Evolutionary conservation across 2,329 filamentous ascomycete genomes (phyloP).

Genomic region (Trichoderma atroviride): DNA sequence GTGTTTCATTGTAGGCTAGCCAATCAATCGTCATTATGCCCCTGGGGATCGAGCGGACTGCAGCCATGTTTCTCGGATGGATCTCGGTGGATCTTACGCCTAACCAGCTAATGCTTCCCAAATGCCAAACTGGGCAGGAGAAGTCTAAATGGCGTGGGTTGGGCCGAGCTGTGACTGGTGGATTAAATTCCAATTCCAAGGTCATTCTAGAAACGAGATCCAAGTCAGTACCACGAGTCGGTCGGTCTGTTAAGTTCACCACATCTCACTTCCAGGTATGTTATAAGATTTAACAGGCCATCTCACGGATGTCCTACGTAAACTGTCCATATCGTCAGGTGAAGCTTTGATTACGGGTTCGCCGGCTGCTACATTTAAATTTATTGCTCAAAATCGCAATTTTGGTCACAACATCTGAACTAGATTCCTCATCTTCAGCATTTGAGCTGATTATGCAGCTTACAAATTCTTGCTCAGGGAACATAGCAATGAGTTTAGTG

Average conservation of each 20-base stretch:
- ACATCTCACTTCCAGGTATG: background rate
- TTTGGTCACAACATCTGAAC: background rate
- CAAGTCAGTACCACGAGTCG: background rate
- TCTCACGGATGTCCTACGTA: background rate
- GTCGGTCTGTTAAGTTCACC: background rate
- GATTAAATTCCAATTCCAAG: conserved; percentile 22
- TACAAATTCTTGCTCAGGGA: background rate
- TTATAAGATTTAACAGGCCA: background rate
- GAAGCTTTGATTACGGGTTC: background rate
- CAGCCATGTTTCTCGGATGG: conserved; percentile 13
- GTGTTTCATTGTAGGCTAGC: background rate
- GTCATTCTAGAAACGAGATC: conserved; percentile 3
- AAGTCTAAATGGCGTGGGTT: background rate
- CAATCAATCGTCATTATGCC: background rate
- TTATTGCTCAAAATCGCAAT: background rate
- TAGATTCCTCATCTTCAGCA: background rate
- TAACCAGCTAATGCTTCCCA: conserved; percentile 1
- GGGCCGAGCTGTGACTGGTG: conserved; percentile 20
- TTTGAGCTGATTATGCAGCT: background rate
- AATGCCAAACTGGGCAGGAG: background rate
- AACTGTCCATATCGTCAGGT: background rate
- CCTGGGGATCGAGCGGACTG: background rate
- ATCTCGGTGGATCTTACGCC: conserved; percentile 23
- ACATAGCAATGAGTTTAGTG: background rate
- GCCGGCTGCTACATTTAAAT: background rate